Base-by-base conservation (phyloP, 805 yeast genomes). In the Candida awuae region DNA sequence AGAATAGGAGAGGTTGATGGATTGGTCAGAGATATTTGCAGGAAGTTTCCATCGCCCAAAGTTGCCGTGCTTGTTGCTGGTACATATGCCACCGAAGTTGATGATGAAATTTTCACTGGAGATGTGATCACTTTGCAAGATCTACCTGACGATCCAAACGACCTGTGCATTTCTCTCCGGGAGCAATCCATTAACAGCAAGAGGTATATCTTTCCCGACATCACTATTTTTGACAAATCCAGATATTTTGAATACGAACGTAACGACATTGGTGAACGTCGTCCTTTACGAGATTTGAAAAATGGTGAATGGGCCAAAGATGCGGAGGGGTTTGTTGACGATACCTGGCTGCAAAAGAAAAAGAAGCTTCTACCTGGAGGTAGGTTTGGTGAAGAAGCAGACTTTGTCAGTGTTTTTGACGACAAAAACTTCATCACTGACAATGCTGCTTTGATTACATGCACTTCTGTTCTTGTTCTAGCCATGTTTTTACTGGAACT, bases 31-130 rank as follows among this genome's bases (percentile, higher is more conserved):
- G 66, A 67, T 15, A 66, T 83, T 4, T 45, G 83, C n/a, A 70
- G 83, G 27, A 75, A 73, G 39, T 56, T 83, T 10, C 95, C 96
- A 1, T 68, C 88, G 0, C 95, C 95, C 0, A 72, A 74, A 43
- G 71, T 70, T 39, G 65, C 86, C 2, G 60, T 87, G 2, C 56
- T 85, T 2, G 64, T 77, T 42, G 75, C 87, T 0, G 66, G 80
- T 9, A 49, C 53, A 4, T 55, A 63, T 3, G 28, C 48, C 2
- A 41, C 41, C 3, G 45, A 49, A 3, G 50, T 53, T n/a, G 55
- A 55, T 21, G 29, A 42, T 32, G 29, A 45, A 45, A 35, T 47
- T 3, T n/a, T 36, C 17, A 34, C 47, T 29, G 26, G 31, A 19
- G 38, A 46, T n/a, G 21, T 42, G 8, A 27, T 57, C 9, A 17